Evolutionary conservation across 164 flowering plant species (phyloP), one percentile per base, ranked within the genome.

Genomic region (Malania oleifera): DNA sequence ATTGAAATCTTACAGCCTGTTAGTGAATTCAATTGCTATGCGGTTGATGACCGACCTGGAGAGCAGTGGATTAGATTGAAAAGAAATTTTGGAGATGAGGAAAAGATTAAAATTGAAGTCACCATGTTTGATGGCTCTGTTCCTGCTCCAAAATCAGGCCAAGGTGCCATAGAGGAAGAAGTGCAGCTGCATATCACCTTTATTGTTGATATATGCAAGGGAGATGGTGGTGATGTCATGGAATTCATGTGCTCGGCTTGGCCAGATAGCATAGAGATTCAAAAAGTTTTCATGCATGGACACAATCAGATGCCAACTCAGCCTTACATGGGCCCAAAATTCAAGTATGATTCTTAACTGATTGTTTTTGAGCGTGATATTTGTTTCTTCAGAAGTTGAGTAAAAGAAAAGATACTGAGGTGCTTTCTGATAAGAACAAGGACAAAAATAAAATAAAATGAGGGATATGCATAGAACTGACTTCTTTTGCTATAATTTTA

Each of bases 161-260:
- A 31, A 35, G 57, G 51, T 14, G 52, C 17, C 22, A 17, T 22
- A n/a, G 70, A 15, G 26, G 74, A 77, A 43, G 77, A 77, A 25
- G 60, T 57, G 39, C 40, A 59, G 60, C 73, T 70, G 69, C 85
- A 80, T 60, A 73, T 81, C 56, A 65, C 83, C 17, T 40, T 81
- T 57, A 62, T 83, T 61, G 77, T 83, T 60, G 62, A 66, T 64
- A 71, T 85, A 50, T 47, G 64, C 40, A 85, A 83, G 60, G 73
- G 62, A 13, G 72, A 62, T 22, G 65, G 58, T 2, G 58, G 56
- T 57, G 69, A 70, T 45, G 65, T 75, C 37, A 55, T 85, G 69
- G 80, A 81, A 75, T 71, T 85, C 67, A 56, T 72, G 47, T 81
- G 91, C 75, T 79, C 86, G 4, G 86, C 80, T 35, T 83, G 88